Conservation (phyloP, 768 basidiomycete genomes). For the Lentinula raphanica region DNA sequence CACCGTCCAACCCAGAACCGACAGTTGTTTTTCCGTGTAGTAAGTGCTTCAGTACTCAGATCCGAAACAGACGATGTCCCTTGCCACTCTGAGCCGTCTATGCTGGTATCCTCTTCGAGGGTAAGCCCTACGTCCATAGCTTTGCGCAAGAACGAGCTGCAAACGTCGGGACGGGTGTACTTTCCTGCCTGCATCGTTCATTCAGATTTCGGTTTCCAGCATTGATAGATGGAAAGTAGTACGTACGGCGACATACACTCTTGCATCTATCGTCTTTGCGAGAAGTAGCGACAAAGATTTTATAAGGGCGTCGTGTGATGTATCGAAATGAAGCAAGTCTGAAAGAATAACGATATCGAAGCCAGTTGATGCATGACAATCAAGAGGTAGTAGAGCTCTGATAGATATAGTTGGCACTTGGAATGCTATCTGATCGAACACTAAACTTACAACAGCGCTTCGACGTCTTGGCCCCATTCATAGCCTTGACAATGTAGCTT, state of each 20-base stretch:
- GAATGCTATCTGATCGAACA: too few species aligned
- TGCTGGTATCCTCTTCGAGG: constrained; percentile 38
- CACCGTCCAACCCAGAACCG: constrained; percentile 61
- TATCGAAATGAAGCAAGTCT: constrained; percentile 66
- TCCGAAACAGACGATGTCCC: constrained; percentile 43
- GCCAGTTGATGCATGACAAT: constrained; percentile 16
- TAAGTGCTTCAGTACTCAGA: constrained; percentile 42
- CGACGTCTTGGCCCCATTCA: constrained; percentile 58
- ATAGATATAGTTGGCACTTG: constrained; percentile 14
- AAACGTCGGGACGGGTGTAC: constrained; percentile 51
- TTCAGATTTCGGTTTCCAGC: neutral
- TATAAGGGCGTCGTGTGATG: constrained; percentile 53
- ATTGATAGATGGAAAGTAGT: neutral
- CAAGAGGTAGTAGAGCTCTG: neutral
- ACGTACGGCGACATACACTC: constrained; percentile 51
- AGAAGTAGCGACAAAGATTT: constrained; percentile 47
- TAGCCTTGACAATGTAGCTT: constrained; percentile 44
- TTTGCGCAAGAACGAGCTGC: constrained; percentile 45
- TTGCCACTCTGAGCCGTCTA: constrained; percentile 37
- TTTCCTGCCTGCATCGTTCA: constrained; percentile 40
- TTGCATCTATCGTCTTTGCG: constrained; percentile 29
- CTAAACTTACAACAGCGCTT: constrained; percentile 45
- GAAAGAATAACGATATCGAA: constrained; percentile 65
- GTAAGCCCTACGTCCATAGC: constrained; percentile 34
- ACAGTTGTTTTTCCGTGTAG: constrained; percentile 51